phyloP scores from a whole-genome alignment of 1,284 basidiomycete genomes.

The Xanthoconium separans region DNA sequence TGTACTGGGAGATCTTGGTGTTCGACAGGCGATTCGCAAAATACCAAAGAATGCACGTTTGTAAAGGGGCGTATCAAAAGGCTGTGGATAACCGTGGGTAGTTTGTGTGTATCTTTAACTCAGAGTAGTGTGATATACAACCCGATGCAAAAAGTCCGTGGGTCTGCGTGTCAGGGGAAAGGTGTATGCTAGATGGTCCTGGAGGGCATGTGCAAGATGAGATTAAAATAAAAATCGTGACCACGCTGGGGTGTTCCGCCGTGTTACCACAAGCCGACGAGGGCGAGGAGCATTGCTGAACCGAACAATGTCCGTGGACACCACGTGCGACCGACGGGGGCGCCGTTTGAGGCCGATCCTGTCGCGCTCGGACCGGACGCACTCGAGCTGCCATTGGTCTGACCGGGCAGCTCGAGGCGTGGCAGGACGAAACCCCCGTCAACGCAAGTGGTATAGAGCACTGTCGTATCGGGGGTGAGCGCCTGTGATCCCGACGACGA shows the following conservation, averaged over 20 bases:
- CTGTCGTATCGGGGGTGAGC: slow-evolving; percentile 15
- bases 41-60: slow-evolving; percentile 56
- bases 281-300: slow-evolving; percentile 6
- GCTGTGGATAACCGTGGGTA: background rate
- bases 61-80: slow-evolving; percentile 24
- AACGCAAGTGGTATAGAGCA: slow-evolving; percentile 32
- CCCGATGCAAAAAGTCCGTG: background rate
- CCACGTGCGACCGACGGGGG: background rate
- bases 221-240: background rate
- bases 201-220: background rate
- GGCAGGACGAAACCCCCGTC: slow-evolving; percentile 34
- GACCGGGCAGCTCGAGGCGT: slow-evolving; percentile 41
- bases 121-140: slow-evolving; percentile 8
- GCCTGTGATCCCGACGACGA: no score
- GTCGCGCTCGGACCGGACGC: background rate
- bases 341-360: slow-evolving; percentile 3
- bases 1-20: slow-evolving; percentile 62
- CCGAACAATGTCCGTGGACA: slow-evolving; percentile 2
- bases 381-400: slow-evolving; percentile 34
- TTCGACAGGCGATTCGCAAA: slow-evolving; percentile 66
- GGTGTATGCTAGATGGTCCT: slow-evolving; percentile 12
- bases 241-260: background rate
- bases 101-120: background rate
- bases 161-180: slow-evolving; percentile 1
- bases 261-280: slow-evolving; percentile 17